These are phyloP conservation scores for Porcisia hertigi DNA, from an alignment of 208 protist genomes.

Conservation along the genomic window DNA sequence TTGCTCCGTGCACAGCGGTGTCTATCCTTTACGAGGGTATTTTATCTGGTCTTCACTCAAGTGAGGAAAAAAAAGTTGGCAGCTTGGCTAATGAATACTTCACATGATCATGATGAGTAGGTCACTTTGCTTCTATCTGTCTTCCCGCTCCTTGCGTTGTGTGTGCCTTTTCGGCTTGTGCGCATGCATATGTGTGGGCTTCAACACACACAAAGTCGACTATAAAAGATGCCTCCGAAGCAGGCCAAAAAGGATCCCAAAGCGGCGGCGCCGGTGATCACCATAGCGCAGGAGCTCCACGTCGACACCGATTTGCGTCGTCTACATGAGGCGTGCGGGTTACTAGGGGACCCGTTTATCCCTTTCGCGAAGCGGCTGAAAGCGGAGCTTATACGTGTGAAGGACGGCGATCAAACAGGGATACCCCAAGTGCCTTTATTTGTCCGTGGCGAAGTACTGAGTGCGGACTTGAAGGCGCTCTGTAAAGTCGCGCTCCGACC, in stretches of 20 bases:
- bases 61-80: too few relatives aligned
- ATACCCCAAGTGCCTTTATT: conserved; percentile 81
- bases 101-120: not conserved
- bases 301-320: conserved; percentile 77
- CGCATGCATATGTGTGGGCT: not conserved
- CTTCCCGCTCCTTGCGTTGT: too few relatives aligned
- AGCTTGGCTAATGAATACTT: not conserved
- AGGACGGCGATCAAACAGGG: conserved; percentile 76
- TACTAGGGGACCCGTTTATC: conserved; percentile 50
- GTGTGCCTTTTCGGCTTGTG: not conserved
- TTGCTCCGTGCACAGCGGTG: conserved; percentile 1
- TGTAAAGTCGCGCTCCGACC: conserved; percentile 57
- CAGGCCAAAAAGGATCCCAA: conserved; percentile 39
- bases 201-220: not conserved
- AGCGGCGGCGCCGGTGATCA: conserved; percentile 36
- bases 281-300: conserved; percentile 66
- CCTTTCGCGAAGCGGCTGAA: conserved; percentile 78
- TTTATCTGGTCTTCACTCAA: not conserved
- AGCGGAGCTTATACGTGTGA: conserved; percentile 67
- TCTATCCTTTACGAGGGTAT: not conserved
- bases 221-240: conserved; percentile 24
- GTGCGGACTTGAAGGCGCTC: conserved; percentile 47
- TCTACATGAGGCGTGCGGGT: conserved; percentile 54
- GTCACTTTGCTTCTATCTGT: not conserved
- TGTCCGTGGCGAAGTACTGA: conserved; percentile 50